Evolutionary conservation across 257 asterid species (phyloP).

Genomic region (Nemophila menziesii): DNA sequence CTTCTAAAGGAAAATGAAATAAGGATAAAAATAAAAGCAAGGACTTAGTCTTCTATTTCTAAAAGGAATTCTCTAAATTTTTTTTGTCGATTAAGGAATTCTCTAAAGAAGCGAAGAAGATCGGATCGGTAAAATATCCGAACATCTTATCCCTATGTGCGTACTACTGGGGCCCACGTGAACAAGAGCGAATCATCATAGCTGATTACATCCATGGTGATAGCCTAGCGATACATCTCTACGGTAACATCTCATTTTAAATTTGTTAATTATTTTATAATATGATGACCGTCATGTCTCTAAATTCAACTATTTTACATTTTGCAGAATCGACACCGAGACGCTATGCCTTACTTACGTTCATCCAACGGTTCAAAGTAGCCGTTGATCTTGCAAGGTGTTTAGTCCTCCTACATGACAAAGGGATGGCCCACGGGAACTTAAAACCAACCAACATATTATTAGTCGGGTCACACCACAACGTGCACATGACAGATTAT

Average conservation of each 20-base stretch:
- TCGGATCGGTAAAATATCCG: conserved; percentile 65
- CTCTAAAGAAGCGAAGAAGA: conserved; percentile 76
- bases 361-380: conserved; percentile 62
- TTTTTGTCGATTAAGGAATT: no score
- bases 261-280: no score
- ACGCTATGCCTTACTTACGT: conserved; percentile 72
- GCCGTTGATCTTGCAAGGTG: conserved; percentile 73
- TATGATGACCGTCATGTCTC: no score
- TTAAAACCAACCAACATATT: conserved; percentile 85
- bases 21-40: no score
- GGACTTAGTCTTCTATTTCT: no score
- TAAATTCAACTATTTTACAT: no score
- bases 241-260: conserved; percentile 80
- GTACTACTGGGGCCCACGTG: conserved; percentile 89
- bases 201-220: conserved; percentile 78
- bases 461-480: conserved; percentile 47
- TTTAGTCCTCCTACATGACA: conserved; percentile 67
- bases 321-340: conserved; percentile 84
- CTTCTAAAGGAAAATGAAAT: no score
- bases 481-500: conserved; percentile 58
- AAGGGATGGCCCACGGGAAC: conserved; percentile 89
- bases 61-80: no score
- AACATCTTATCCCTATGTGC: conserved; percentile 58
- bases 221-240: conserved; percentile 85
- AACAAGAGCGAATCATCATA: conserved; percentile 77